Evolutionary conservation across 2,329 filamentous ascomycete genomes (phyloP).

Genomic region (Clarireedia sp.): DNA sequence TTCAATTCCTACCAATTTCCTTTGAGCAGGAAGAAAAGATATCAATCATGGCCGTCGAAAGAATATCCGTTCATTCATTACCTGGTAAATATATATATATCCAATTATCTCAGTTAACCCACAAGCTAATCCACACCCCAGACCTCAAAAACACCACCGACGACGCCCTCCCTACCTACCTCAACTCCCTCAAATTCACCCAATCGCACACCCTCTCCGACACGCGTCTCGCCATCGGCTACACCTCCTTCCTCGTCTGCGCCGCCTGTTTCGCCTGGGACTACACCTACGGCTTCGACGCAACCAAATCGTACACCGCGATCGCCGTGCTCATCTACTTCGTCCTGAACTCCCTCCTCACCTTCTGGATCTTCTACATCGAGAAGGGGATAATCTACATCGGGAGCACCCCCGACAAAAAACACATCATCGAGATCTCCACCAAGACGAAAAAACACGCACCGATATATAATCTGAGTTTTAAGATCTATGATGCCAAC

Average conservation of each 20-base stretch:
- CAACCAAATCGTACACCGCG: constrained; percentile 73
- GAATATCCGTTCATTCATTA: constrained; percentile 9
- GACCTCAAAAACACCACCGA: constrained; percentile 96
- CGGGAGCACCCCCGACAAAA: constrained; percentile 47
- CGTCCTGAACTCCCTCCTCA: constrained; percentile 67
- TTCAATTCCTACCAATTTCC: neutral
- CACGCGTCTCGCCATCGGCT: constrained; percentile 76
- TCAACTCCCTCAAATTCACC: constrained; percentile 77
- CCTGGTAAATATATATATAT: constrained; percentile 13
- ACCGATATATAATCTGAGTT: constrained; percentile 69
- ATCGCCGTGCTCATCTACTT: constrained; percentile 75
- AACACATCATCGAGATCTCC: constrained; percentile 65
- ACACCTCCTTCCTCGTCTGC: constrained; percentile 70
- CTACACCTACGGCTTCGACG: constrained; percentile 83
- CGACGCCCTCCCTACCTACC: constrained; percentile 88
- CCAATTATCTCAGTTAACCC: constrained; percentile 5
- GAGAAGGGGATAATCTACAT: constrained; percentile 79
- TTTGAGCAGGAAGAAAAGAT: neutral
- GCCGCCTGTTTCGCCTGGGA: constrained; percentile 84
- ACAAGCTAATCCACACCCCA: constrained; percentile 30
- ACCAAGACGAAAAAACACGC: constrained; percentile 71
- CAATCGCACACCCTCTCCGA: constrained; percentile 78
- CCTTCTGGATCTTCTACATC: constrained; percentile 75
- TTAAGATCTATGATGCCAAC: constrained; percentile 40
- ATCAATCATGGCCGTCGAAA: constrained; percentile 9